Conservation (phyloP, 2,329 filamentous ascomycete genomes). For the Alternaria incomplexa region DNA sequence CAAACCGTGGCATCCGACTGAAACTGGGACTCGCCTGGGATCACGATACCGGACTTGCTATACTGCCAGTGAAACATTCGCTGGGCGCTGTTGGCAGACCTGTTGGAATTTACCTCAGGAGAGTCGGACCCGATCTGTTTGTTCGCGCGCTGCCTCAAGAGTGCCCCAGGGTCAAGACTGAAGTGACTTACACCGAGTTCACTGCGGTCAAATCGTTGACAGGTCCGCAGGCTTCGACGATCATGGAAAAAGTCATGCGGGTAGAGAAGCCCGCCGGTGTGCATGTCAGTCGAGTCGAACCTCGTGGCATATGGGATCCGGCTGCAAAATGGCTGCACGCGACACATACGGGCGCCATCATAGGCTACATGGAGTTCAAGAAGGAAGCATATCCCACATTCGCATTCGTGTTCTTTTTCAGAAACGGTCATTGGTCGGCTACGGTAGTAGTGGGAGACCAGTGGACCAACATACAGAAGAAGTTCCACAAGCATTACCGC, state of each 20-base stretch:
- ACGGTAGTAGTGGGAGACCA: background rate
- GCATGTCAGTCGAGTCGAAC: background rate
- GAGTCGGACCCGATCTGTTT: slow-evolving; percentile 2
- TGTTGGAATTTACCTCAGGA: slow-evolving; percentile 7
- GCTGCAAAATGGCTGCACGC: background rate
- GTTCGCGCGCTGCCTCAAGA: slow-evolving; percentile 5
- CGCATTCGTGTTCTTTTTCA: slow-evolving; percentile 7
- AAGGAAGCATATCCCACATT: background rate
- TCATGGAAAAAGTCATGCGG: background rate
- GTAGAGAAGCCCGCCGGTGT: background rate
- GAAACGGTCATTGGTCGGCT: slow-evolving; percentile 2
- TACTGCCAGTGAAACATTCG: slow-evolving; percentile 10
- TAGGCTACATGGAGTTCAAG: slow-evolving; percentile 7
- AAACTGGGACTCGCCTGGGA: slow-evolving; percentile 10
- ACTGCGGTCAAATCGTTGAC: slow-evolving; percentile 2
- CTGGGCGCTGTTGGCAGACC: background rate
- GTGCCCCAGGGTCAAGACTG: background rate
- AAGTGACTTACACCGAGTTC: slow-evolving; percentile 3
- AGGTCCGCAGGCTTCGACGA: background rate
- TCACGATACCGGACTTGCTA: slow-evolving; percentile 4
- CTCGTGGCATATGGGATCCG: slow-evolving; percentile 3
- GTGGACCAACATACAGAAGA: background rate
- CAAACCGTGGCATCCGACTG: slow-evolving; percentile 7
- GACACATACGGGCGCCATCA: slow-evolving; percentile 1
- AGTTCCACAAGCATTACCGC: slow-evolving; percentile 5